Evolutionary conservation across 2,329 filamentous ascomycete genomes (phyloP).

Genomic region (Lasiodiplodia citricola): DNA sequence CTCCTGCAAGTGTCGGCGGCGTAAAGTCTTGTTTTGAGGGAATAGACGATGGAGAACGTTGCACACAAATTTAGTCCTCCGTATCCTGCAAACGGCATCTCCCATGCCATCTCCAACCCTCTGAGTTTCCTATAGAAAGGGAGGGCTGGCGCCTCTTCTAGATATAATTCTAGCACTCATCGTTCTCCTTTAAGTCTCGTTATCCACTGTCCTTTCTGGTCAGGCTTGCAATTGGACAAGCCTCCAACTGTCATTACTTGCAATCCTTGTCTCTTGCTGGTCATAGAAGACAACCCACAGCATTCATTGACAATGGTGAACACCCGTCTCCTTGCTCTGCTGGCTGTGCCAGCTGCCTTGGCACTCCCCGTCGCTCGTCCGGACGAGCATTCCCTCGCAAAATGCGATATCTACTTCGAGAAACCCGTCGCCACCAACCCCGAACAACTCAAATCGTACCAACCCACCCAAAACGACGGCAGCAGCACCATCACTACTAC

Average conservation of each 20-base stretch:
- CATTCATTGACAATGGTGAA: neutral
- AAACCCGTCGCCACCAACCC: conserved; percentile 2
- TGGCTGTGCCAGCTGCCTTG: neutral
- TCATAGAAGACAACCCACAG: neutral
- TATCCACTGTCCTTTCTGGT: neutral
- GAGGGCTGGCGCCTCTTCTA: neutral
- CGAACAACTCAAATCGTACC: neutral
- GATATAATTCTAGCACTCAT: too few relatives aligned
- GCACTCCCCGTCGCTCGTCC: neutral
- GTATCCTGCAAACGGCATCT: neutral
- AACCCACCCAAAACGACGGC: neutral
- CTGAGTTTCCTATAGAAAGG: neutral
- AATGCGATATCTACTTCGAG: neutral
- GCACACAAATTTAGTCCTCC: neutral
- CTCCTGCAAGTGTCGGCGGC: neutral
- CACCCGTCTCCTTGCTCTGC: neutral
- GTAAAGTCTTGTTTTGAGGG: neutral
- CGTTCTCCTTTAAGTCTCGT: neutral
- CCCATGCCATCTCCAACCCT: neutral
- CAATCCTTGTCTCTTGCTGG: neutral
- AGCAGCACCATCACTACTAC: neutral
- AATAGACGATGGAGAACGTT: conserved; percentile 7
- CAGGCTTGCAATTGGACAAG: neutral
- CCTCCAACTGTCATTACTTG: neutral
- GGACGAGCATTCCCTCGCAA: neutral